Evolutionary conservation across 2,329 filamentous ascomycete species (phyloP).

Genomic region (Nothophoma quercina): DNA sequence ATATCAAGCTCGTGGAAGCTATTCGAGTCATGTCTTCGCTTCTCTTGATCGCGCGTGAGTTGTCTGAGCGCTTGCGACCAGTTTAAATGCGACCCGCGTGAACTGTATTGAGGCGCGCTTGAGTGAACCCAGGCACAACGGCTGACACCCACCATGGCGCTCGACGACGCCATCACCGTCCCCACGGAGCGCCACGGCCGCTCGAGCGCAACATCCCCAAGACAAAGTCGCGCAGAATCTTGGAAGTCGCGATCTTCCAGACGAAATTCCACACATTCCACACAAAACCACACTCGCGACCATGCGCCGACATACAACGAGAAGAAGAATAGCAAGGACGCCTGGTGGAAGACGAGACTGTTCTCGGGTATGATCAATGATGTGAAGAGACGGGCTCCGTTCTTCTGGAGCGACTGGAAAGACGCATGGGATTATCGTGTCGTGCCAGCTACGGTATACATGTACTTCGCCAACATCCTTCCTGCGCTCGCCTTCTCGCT

Average conservation of each 20-base stretch:
- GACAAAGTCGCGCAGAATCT: conserved; percentile 26
- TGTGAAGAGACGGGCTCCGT: conserved; percentile 75
- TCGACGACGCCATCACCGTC: conserved; percentile 28
- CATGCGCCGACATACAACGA: conserved; percentile 17
- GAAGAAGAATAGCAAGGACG: conserved; percentile 27
- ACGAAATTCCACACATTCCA: too few species aligned
- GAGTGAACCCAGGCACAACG: not conserved
- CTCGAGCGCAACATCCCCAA: conserved; percentile 14
- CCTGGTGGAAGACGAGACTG: conserved; percentile 77
- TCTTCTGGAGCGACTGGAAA: conserved; percentile 80
- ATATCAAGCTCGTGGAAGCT: conserved; percentile 7
- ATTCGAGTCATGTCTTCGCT: not conserved
- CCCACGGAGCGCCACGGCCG: conserved; percentile 29
- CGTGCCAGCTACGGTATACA: conserved; percentile 85
- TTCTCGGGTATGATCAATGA: conserved; percentile 85
- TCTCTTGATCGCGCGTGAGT: not conserved
- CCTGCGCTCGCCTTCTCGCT: conserved; percentile 88
- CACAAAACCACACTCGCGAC: too few species aligned
- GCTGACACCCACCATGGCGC: conserved; percentile 15
- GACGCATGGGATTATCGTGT: conserved; percentile 93
- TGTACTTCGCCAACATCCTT: conserved; percentile 94
- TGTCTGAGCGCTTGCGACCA: too few species aligned
- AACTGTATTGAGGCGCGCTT: too few species aligned
- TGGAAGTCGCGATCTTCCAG: conserved; percentile 10
- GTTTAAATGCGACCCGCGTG: too few species aligned